A percentile compares a stretch with the other conserved stretches of the same genome.
Conservation (phyloP, 2,329 filamentous ascomycete genomes). For the Coccinonectria pachysandricola region DNA sequence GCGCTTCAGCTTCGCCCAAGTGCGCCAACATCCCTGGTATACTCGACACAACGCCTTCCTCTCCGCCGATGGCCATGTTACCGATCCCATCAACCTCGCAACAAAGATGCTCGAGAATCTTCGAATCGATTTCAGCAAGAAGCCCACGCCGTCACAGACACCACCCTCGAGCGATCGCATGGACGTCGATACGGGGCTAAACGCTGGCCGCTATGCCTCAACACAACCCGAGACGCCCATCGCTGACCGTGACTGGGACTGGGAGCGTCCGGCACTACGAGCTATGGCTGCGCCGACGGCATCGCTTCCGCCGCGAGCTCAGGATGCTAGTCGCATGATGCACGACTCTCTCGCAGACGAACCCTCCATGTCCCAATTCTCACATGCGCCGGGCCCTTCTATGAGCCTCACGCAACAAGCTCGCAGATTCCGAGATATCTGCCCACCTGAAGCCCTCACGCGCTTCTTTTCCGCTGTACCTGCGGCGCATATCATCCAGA, state of each 20-base stretch:
- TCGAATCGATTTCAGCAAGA: slow-evolving; percentile 73
- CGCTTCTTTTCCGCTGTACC: slow-evolving; percentile 85
- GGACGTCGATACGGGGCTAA: slow-evolving; percentile 52
- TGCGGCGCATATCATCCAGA: slow-evolving; percentile 63
- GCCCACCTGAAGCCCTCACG: slow-evolving; percentile 77
- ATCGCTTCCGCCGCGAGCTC: slow-evolving; percentile 22
- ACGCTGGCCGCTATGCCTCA: slow-evolving; percentile 50
- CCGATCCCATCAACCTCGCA: slow-evolving; percentile 75
- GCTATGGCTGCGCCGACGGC: slow-evolving; percentile 33
- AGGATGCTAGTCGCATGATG: slow-evolving; percentile 30
- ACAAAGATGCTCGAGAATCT: slow-evolving; percentile 90
- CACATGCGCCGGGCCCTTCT: slow-evolving; percentile 64
- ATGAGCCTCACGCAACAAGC: slow-evolving; percentile 83
- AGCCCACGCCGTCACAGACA: slow-evolving; percentile 42
- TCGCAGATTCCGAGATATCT: slow-evolving; percentile 79
- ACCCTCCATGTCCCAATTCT: slow-evolving; percentile 80
- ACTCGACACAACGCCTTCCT: slow-evolving; percentile 73
- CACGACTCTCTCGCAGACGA: slow-evolving; percentile 69
- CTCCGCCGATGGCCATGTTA: slow-evolving; percentile 60
- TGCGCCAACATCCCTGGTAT: slow-evolving; percentile 91
- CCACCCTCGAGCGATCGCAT: slow-evolving; percentile 42
- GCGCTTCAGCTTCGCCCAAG: slow-evolving; percentile 76
- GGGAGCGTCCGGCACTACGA: slow-evolving; percentile 63
- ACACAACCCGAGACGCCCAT: slow-evolving; percentile 77
- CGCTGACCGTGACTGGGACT: slow-evolving; percentile 71